Percentiles rank a stretch among this genome's conserved stretches.
phyloP scores from a whole-genome alignment of 1,139 yeast genomes.

The Suhomyces bribrorum region DNA sequence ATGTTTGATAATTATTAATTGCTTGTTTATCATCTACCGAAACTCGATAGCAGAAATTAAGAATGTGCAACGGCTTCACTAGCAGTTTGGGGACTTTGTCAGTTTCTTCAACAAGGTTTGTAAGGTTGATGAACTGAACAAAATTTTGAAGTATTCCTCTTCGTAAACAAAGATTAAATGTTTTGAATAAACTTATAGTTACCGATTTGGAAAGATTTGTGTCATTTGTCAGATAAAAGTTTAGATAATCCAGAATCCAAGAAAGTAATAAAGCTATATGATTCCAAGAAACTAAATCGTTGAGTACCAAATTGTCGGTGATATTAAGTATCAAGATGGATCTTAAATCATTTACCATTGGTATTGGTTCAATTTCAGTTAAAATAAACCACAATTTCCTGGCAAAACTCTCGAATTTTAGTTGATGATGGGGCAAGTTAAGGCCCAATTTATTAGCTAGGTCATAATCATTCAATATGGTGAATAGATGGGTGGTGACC shows the following conservation, averaged over 20 bases:
- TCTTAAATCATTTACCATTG: slow-evolving; percentile 21
- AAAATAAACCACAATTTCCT: slow-evolving; percentile 40
- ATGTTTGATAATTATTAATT: slow-evolving; percentile 19
- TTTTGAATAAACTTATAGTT: slow-evolving; percentile 25
- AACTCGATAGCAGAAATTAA: slow-evolving; percentile 21
- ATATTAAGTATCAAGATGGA: slow-evolving; percentile 34
- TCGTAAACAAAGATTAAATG: slow-evolving; percentile 24
- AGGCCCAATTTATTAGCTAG: slow-evolving; percentile 33
- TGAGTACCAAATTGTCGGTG: slow-evolving; percentile 30
- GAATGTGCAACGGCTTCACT: slow-evolving; percentile 22
- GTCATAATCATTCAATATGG: slow-evolving; percentile 42
- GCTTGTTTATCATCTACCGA: slow-evolving; percentile 10
- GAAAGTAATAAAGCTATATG: slow-evolving; percentile 29
- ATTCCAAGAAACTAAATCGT: slow-evolving; percentile 30
- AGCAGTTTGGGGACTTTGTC: not conserved
- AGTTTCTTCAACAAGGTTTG: not conserved
- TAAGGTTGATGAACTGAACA: slow-evolving; percentile 14
- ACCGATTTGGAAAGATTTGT: slow-evolving; percentile 22
- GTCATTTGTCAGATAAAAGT: slow-evolving; percentile 6
- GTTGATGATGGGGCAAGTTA: slow-evolving; percentile 23
- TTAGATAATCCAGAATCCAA: slow-evolving; percentile 33
- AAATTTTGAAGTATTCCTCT: slow-evolving; percentile 22
- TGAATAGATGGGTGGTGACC: slow-evolving; percentile 31
- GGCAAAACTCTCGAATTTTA: slow-evolving; percentile 35
- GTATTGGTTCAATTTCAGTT: slow-evolving; percentile 1